Base-by-base conservation (phyloP, 129 eudicot species). In the Escallonia rubra region DNA sequence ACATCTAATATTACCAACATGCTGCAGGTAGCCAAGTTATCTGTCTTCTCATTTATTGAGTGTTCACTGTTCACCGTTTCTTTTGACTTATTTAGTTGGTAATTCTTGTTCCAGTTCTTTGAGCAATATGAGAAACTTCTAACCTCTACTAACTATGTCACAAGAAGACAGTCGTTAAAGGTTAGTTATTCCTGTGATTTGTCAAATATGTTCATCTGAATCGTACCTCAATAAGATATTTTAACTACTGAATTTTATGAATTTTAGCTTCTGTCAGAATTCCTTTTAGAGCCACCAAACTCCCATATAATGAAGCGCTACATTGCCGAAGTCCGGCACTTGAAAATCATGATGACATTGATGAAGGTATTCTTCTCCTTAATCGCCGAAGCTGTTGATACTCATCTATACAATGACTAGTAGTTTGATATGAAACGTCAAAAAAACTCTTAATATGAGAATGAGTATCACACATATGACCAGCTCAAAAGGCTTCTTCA, bases 111-210 rank as follows among this genome's bases (percentile, higher is more conserved):
- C 64, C 90, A 93, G 99, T 93, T 93, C 84, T 93, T 93, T 77
- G 95, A 84, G 83, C 89, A 78, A 65, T 93, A 93, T 66, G 95
- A 82, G 68, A 84, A 75, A 57, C 95, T 93, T 59, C 78, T 93
- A 78, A 82, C 88, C 57, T 93, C 99, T 55, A 61, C 66, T 42
- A 93, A 93, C 76, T 93, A 93, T 65, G 99, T 93, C 70, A 86
- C 99, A 16, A 89, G 99, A 84, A 86, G 99, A 76, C 99, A 93
- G 62, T 93, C 99, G 62, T 81, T 93, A 74, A 89, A 93, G 99
- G 99, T 93, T 57, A 74, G 92, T 59, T 72, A 42, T 52, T 43
- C 16, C 45, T 23, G 8, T 44, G 8, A n/a, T 74, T 66, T 61
- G 38, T 42, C 14, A 12, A 10, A 58, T 59, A 65, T 42, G 38